Evolutionary conservation across 257 asterid species (phyloP), one percentile per base, ranked within the genome.

Genomic region (Thymus mandschuricus): DNA sequence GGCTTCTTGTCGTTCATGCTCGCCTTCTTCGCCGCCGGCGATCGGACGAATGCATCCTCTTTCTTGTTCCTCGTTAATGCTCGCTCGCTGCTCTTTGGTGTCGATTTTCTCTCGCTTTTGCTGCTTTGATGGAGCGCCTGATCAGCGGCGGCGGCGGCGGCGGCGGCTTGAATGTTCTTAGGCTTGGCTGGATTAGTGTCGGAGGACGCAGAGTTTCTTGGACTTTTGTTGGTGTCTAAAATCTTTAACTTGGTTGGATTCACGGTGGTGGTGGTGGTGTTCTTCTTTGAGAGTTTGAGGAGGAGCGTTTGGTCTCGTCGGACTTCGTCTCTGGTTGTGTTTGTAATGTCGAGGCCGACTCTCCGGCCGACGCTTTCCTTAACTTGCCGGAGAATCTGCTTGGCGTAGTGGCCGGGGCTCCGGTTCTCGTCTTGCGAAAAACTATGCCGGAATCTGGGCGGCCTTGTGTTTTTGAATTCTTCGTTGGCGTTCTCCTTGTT

Each of bases 311-410:
- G 90, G 57, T 83, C 88, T 66, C 79, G 64, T 60, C 83, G 54
- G 21, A 3, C 27, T 30, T 13, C 66, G 38, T 71, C 77, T 61
- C 74, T 83, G 66, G 58, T 49, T 1, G 76, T 68, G 82, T 88
- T 91, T 35, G 97, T 89, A 49, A 89, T 86, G 68, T 91, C 97
- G 7, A 38, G 71, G 10, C 90, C 93, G 60, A 78, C 86, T 81
- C 83, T 91, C 60, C 87, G 84, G 78, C 83, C 73, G 3, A 84
- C 91, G 8, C 74, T 86, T 43, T 87, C 94, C 59, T 77, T 84
- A 6, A 88, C 81, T 74, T 88, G 96, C 78, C 83, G 86, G 82
- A 88, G 86, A 45, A 89, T 82, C 74, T 87, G 95, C 75, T 76
- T 84, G 0, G 92, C 92, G 57, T 82, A 86, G 4, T 82, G 78